Evolutionary conservation across 495 filamentous ascomycete species (phyloP).

Genomic region (Coniosporium apollinis): DNA sequence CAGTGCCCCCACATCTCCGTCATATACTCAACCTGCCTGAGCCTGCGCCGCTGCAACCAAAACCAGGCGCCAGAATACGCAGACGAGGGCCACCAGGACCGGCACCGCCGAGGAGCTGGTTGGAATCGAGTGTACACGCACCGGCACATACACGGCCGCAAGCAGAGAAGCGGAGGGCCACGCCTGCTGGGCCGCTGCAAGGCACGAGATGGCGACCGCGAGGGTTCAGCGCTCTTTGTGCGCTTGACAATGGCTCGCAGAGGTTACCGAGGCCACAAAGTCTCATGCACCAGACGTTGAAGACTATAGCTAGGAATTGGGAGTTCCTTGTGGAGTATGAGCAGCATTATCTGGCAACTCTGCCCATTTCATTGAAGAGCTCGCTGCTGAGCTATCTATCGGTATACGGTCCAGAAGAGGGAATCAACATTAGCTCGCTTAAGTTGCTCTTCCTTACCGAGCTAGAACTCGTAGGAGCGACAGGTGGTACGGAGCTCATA

Average conservation of each 20-base stretch:
- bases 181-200: neutral
- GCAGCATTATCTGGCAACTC: constrained; percentile 42
- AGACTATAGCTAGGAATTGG: constrained; percentile 52
- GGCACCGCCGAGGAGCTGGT: constrained; percentile 56
- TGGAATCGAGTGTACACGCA: constrained; percentile 15
- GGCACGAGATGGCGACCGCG: too few species aligned
- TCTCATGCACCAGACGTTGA: constrained; percentile 41
- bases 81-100: constrained; percentile 43
- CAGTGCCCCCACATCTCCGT: constrained; percentile 37
- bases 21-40: constrained; percentile 55
- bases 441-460: constrained; percentile 19
- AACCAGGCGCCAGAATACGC: constrained; percentile 31
- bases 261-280: constrained; percentile 21
- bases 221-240: too few species aligned
- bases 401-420: constrained; percentile 30
- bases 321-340: constrained; percentile 48
- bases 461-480: constrained; percentile 12
- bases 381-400: constrained; percentile 47
- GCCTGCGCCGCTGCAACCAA: constrained; percentile 46
- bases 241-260: too few species aligned
- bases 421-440: constrained; percentile 29
- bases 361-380: constrained; percentile 45
- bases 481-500: constrained; percentile 35
- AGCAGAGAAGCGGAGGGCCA: neutral
- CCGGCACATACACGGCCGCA: neutral